A percentile compares a stretch with the other conserved stretches of the same genome.
phyloP scores from a whole-genome alignment of 1,139 yeast species.

The Yamadazyma conglobata region DNA sequence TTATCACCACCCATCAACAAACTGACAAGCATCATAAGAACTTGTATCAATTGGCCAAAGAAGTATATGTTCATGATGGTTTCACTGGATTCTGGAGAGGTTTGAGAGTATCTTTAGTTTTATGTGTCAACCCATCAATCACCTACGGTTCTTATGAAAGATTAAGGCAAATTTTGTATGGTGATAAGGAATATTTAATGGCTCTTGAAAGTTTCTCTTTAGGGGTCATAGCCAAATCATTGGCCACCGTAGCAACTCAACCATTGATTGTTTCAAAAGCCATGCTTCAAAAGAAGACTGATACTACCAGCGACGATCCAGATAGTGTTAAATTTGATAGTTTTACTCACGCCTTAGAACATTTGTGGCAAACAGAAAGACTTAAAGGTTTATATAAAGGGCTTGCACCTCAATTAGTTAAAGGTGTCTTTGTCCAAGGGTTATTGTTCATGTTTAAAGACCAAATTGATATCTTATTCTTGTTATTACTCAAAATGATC shows the following conservation, averaged over 20 bases:
- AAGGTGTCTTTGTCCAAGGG: slow-evolving; percentile 86
- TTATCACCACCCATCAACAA: slow-evolving; percentile 82
- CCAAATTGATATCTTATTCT: slow-evolving; percentile 50
- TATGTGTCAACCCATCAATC: slow-evolving; percentile 82
- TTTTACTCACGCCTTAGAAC: slow-evolving; percentile 42
- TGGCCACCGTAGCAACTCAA: slow-evolving; percentile 77
- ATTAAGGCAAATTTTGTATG: slow-evolving; percentile 54
- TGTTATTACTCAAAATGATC: slow-evolving; percentile 33
- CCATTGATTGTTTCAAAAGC: slow-evolving; percentile 85
- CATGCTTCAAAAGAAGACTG: slow-evolving; percentile 59
- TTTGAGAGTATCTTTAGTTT: slow-evolving; percentile 71
- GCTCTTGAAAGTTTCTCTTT: slow-evolving; percentile 69
- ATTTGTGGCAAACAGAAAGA: slow-evolving; percentile 43
- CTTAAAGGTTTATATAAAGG: slow-evolving; percentile 63
- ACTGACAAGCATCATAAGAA: slow-evolving; percentile 46
- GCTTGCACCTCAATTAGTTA: slow-evolving; percentile 71
- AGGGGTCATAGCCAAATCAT: slow-evolving; percentile 76
- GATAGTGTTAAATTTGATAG: slow-evolving; percentile 37
- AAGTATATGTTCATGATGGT: slow-evolving; percentile 66
- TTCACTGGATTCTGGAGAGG: slow-evolving; percentile 80
- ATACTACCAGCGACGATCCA: slow-evolving; percentile 22
- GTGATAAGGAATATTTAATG: slow-evolving; percentile 43
- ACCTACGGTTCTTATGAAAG: slow-evolving; percentile 83
- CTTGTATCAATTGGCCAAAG: slow-evolving; percentile 47
- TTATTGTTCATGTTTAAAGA: slow-evolving; percentile 80